phyloP scores from a whole-genome alignment of 306 rosid species.

The Chamaecrista fasciculata region DNA sequence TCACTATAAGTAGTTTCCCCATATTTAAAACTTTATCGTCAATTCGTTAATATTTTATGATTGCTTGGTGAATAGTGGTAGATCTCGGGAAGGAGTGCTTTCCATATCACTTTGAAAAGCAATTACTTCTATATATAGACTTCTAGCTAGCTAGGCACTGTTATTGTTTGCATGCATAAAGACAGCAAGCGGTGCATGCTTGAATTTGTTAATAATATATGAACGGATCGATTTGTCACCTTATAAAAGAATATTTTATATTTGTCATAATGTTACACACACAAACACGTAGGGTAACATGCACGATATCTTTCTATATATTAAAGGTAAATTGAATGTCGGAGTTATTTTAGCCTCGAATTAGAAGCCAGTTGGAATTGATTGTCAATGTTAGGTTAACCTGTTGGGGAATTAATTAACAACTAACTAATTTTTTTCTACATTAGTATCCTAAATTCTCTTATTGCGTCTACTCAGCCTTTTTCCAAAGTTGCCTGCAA shows the following conservation, averaged over 20 bases:
- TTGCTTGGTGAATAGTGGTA: neutral
- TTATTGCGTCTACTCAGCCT: too few relatives aligned
- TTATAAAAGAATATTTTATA: neutral
- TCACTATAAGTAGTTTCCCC: too few relatives aligned
- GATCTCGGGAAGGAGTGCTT: slow-evolving; percentile 27
- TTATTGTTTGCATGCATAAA: slow-evolving; percentile 26
- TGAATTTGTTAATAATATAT: neutral
- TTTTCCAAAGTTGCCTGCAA: too few relatives aligned
- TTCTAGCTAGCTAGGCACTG: neutral
- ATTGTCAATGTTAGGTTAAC: too few relatives aligned
- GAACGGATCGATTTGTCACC: slow-evolving; percentile 4
- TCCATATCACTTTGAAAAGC: slow-evolving; percentile 14
- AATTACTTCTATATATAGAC: slow-evolving; percentile 15
- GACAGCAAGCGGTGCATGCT: slow-evolving; percentile 35
- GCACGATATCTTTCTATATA: too few relatives aligned
- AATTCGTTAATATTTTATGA: neutral
- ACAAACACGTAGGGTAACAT: too few relatives aligned
- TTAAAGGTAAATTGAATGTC: too few relatives aligned
- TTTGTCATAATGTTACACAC: neutral
- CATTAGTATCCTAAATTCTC: too few relatives aligned
- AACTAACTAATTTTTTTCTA: too few relatives aligned
- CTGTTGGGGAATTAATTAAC: too few relatives aligned
- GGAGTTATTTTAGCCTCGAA: too few relatives aligned
- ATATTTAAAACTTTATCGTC: slow-evolving; percentile 20
- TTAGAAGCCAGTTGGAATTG: too few relatives aligned